These are phyloP conservation scores for Leucosporidium creatinivorum DNA, from an alignment of 768 basidiomycete genomes.

Conservation along the genomic window DNA sequence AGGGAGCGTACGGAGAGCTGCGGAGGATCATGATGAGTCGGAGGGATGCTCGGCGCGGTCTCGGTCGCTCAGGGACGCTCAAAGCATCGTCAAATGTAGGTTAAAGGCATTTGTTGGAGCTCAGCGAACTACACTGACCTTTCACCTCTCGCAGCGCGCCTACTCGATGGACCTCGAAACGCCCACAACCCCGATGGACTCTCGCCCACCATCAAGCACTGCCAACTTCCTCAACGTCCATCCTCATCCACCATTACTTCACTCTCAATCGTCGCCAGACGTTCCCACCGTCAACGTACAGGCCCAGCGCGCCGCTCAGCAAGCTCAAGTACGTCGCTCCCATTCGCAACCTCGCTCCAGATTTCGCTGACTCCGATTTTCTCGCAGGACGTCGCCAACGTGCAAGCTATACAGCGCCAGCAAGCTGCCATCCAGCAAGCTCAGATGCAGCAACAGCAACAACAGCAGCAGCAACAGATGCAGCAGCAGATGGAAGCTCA, in stretches of 20 bases:
- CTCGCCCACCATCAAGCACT: background rate
- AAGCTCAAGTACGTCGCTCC: background rate
- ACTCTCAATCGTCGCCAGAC: constrained; percentile 25
- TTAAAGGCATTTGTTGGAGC: too few species aligned
- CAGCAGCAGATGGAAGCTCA: constrained; percentile 5
- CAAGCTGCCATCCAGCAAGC: constrained; percentile 16
- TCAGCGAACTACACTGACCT: background rate
- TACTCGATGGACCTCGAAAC: constrained; percentile 28
- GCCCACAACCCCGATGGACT: constrained; percentile 6
- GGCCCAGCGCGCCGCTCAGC: constrained; percentile 5
- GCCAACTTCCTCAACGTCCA: constrained; percentile 2
- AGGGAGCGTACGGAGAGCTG: constrained; percentile 30
- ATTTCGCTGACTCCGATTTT: background rate
- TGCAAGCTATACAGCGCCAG: background rate
- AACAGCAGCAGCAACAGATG: constrained; percentile 8
- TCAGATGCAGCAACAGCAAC: constrained; percentile 14
- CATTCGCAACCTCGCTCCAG: background rate
- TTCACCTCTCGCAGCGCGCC: background rate
- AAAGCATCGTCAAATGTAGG: constrained; percentile 4
- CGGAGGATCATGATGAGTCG: constrained; percentile 24
- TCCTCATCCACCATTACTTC: constrained; percentile 13
- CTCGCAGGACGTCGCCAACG: background rate
- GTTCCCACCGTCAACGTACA: constrained; percentile 2
- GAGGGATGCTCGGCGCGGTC: constrained; percentile 8
- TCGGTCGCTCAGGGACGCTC: background rate